Percentiles rank a stretch among this genome's conserved stretches.
These are phyloP conservation scores for Chlorella sp. DNA, from an alignment of 139 green algal genomes.

Conservation along the genomic window DNA sequence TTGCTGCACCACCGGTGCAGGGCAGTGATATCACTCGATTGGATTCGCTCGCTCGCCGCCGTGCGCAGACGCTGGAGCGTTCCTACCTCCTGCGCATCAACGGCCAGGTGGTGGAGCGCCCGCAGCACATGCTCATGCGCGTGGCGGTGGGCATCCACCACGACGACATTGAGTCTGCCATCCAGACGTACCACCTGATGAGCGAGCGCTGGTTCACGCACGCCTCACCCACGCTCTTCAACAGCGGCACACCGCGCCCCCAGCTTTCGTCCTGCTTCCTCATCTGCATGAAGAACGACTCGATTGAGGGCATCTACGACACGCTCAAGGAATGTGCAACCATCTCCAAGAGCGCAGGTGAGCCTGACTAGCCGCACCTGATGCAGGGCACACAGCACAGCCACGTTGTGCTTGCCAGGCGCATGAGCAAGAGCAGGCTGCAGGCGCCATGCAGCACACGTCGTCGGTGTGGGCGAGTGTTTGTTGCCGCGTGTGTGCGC, in stretches of 20 bases:
- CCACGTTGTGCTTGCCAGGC: too few species aligned
- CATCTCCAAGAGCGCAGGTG: slow-evolving; percentile 89
- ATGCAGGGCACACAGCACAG: too few species aligned
- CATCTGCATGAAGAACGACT: slow-evolving; percentile 34
- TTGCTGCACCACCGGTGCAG: too few species aligned
- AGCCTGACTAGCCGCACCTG: background rate
- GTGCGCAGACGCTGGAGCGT: slow-evolving; percentile 90
- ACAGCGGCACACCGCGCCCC: slow-evolving; percentile 86
- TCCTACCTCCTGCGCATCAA: slow-evolving; percentile 98
- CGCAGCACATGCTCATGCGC: slow-evolving; percentile 99
- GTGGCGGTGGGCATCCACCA: slow-evolving; percentile 95
- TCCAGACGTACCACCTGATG: slow-evolving; percentile 88
- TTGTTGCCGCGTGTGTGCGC: too few species aligned
- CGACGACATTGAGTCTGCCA: slow-evolving; percentile 53
- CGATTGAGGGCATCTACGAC: slow-evolving; percentile 99
- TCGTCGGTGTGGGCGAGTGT: too few species aligned
- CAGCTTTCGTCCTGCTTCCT: slow-evolving; percentile 97
- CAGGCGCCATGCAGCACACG: too few species aligned
- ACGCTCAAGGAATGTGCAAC: slow-evolving; percentile 98
- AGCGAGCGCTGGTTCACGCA: slow-evolving; percentile 97
- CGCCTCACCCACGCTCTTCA: slow-evolving; percentile 98
- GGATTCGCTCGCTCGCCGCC: too few species aligned
- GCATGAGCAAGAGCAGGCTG: background rate
- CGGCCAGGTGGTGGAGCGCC: slow-evolving; percentile 92
- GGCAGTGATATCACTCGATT: too few species aligned